phyloP scores from a whole-genome alignment of 345 rosid genomes.

The Fremontodendron californicum region DNA sequence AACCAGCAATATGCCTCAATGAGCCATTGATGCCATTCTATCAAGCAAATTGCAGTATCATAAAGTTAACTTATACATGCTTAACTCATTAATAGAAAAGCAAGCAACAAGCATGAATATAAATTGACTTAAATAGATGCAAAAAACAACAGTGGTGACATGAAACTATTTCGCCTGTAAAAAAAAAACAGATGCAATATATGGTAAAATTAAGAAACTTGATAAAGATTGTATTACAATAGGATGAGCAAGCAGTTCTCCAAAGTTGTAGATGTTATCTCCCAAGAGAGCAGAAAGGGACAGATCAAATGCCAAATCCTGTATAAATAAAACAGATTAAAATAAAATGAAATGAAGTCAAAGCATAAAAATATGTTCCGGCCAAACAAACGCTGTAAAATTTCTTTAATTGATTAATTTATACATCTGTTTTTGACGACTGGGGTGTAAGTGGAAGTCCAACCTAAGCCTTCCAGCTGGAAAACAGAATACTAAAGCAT shows the following conservation, averaged over 20 bases:
- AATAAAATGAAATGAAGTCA: conserved; percentile 4
- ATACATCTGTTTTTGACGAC: neutral
- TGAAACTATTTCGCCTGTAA: neutral
- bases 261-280: conserved; percentile 97
- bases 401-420: neutral
- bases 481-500: neutral
- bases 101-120: neutral
- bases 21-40: no score
- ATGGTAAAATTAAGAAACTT: neutral
- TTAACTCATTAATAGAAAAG: neutral
- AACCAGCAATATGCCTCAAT: no score
- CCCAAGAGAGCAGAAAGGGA: conserved; percentile 98
- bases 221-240: conserved; percentile 53
- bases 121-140: neutral
- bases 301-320: conserved; percentile 98
- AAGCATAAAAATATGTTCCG: neutral
- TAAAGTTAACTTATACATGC: neutral
- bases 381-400: neutral
- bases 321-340: conserved; percentile 13
- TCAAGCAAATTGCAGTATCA: neutral
- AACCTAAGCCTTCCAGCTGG: neutral
- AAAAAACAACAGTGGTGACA: neutral
- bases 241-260: conserved; percentile 98
- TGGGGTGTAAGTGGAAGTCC: neutral
- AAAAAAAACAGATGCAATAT: neutral